These are phyloP conservation scores for Pisolithus orientalis DNA, from an alignment of 768 basidiomycete genomes.

Conservation along the genomic window DNA sequence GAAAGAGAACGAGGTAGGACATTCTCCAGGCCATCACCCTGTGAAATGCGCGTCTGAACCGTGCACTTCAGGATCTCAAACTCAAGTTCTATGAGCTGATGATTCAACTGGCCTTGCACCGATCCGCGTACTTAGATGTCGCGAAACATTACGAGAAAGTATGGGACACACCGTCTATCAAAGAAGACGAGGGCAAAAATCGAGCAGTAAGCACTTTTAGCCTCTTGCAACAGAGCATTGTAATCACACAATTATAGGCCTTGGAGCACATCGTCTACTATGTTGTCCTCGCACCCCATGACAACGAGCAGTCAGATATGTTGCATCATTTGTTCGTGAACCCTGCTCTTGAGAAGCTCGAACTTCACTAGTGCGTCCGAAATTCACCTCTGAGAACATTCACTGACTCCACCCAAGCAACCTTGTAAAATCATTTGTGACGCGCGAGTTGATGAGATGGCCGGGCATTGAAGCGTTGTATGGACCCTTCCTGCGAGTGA, in stretches of 20 bases:
- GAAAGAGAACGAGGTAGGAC: slow-evolving; percentile 74
- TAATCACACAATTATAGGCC: slow-evolving; percentile 44
- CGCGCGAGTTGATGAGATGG: slow-evolving; percentile 94
- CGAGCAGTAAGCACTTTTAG: slow-evolving; percentile 44
- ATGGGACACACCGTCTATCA: slow-evolving; percentile 95
- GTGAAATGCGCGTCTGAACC: neutral
- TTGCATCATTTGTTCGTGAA: slow-evolving; percentile 80
- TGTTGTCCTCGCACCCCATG: slow-evolving; percentile 86
- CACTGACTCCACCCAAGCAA: slow-evolving; percentile 48
- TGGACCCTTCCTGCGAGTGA: slow-evolving; percentile 74
- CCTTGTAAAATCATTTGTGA: slow-evolving; percentile 89
- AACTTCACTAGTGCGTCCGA: slow-evolving; percentile 69
- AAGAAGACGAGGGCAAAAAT: slow-evolving; percentile 72
- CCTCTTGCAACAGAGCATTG: neutral
- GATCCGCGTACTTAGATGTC: slow-evolving; percentile 83
- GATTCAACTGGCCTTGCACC: slow-evolving; percentile 89
- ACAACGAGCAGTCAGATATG: slow-evolving; percentile 98
- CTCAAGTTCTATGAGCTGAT: slow-evolving; percentile 94
- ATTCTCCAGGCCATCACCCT: neutral
- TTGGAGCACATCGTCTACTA: slow-evolving; percentile 95
- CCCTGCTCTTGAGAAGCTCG: slow-evolving; percentile 72
- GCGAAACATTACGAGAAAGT: slow-evolving; percentile 95
- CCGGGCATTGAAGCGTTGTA: slow-evolving; percentile 87
- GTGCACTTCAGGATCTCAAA: slow-evolving; percentile 71
- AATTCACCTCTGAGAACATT: neutral